Evolutionary conservation across 805 yeast species (phyloP), one percentile per base, ranked within the genome.

Genomic region (Debaryomyces prosopidis): DNA sequence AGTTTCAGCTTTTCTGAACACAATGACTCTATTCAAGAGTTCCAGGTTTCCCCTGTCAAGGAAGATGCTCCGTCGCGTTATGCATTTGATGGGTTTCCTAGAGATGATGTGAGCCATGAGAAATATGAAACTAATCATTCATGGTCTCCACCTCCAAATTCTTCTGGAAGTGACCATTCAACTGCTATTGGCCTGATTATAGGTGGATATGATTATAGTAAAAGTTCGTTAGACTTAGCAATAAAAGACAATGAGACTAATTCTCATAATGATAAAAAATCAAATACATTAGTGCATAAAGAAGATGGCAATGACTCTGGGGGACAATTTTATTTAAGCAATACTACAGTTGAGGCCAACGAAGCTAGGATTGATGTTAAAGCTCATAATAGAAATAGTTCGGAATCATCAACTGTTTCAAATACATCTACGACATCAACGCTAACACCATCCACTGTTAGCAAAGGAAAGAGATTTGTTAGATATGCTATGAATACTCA

Each of bases 401-500:
- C 74, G 0, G 73, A 60, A 37, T 60, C 74, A 1, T 67, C 73
- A 1, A 59, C 60, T 5, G 53, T 62, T 3, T 69, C 75, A 4
- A 58, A 52, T 43, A 48, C 61, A 1, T 66, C 73, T 1, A 48
- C 62, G 3, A 51, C 63, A 1, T 63, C 73, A 1, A 63, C 72
- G 1, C 11, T 38, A 12, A 43, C 46, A 23, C 30, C 40, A 5
- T 38, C 49, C 9, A 28, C 32, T 31, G 19, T 34, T 20, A 65
- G 62, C 44, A 69, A 66, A 50, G 72, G 68, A 48, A 68, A 68
- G 53, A 52, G 77, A 36, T 72, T 71, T 51, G 68, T 69, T 19
- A 54, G 73, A 31, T 72, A 72, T 51, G 76, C 73, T 18, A 71
- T 71, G 74, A 67, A 60, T 36, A 67, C 69, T 1, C 73, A 63